Evolutionary conservation across 176 grass and related monocot genomes (phyloP).

Genomic region (Juncus effusus): DNA sequence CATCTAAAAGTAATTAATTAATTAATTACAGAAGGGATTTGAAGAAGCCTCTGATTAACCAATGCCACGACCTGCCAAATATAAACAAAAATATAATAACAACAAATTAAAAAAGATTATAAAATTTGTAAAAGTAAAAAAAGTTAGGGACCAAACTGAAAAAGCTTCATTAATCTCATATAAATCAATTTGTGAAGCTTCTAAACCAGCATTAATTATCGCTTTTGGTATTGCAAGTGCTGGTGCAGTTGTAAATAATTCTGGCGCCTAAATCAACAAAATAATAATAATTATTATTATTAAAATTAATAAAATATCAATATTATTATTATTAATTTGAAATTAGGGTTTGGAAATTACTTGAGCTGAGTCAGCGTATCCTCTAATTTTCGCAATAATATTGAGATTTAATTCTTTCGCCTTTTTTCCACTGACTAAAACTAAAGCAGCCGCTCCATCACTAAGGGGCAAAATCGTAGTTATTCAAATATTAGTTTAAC

Average conservation of each 20-base stretch:
- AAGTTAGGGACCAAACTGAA: constrained; percentile 37
- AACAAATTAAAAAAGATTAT: constrained; percentile 9
- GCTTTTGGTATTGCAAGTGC: constrained; percentile 97
- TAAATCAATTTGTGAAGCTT: constrained; percentile 77
- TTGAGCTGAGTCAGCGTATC: constrained; percentile 88
- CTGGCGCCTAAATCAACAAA: constrained; percentile 62
- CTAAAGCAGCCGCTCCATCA: constrained; percentile 91
- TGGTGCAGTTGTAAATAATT: constrained; percentile 81
- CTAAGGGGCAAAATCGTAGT: constrained; percentile 30
- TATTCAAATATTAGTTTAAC: background rate
- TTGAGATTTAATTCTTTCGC: constrained; percentile 69
- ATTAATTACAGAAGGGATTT: constrained; percentile 66
- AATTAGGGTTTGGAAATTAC: constrained; percentile 33
- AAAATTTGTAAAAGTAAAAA: constrained; percentile 12
- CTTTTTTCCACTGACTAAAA: constrained; percentile 79
- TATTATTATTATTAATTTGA: constrained; percentile 2
- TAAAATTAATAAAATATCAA: background rate
- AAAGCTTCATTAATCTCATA: constrained; percentile 99
- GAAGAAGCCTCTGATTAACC: constrained; percentile 89
- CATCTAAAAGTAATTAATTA: constrained; percentile 1
- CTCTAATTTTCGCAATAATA: constrained; percentile 81
- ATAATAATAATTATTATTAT: background rate
- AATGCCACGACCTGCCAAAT: constrained; percentile 74
- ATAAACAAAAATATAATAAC: constrained; percentile 16
- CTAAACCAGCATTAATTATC: constrained; percentile 67